Base-by-base conservation (phyloP, 495 filamentous ascomycete genomes). In the Cercophora newfieldiana region DNA sequence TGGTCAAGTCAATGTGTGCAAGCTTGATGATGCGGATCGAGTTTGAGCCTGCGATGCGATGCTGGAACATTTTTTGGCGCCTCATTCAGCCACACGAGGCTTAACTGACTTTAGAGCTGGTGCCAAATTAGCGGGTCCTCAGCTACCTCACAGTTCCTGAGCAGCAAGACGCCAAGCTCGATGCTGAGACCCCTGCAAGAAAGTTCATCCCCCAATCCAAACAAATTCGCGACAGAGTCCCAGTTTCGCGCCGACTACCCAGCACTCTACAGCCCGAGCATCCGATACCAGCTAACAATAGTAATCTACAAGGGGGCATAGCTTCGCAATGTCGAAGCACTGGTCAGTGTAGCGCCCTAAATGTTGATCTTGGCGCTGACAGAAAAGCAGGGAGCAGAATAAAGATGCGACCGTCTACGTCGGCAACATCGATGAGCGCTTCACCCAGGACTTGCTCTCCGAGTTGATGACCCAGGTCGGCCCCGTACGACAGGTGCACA, bases 341-440 rank as follows among this genome's bases (percentile, higher is more conserved):
- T 95, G 91, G 91, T 93, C 84, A 69, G 83, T 69, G 22, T 50
- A 5, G 19, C 29, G 3, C 50, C 33, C 44, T n/a, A 31, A 44
- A 18, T 4, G 24, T 51, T 51, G 37, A 49, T 1, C n/a, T 7
- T 19, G 5, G 12, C 3, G 24, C 62, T 66, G 50, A 67, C 54
- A 51, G 21, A 28, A n/a, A 33, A 30, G 28, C 69, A 97, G 94
- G 94, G 94, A 98, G 76, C 95, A 99, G 81, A 93, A 98, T 77
- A 98, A 98, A 76, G 95, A 98, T 79, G 94, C 94, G 56, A 99
- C 95, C 19, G 91, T 97, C 75, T 99, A 99, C 78, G 89, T 98
- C 68, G 95, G 95, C 75, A 98, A 98, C 77, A 90, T 99, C 71
- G 95, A 99, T 78, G 95, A 99, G 80, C 90, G 96, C 73, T 91